Evolutionary conservation across 2,329 filamentous ascomycete genomes (phyloP), one percentile per base, ranked within the genome.

Genomic region (Aspergillus niger): DNA sequence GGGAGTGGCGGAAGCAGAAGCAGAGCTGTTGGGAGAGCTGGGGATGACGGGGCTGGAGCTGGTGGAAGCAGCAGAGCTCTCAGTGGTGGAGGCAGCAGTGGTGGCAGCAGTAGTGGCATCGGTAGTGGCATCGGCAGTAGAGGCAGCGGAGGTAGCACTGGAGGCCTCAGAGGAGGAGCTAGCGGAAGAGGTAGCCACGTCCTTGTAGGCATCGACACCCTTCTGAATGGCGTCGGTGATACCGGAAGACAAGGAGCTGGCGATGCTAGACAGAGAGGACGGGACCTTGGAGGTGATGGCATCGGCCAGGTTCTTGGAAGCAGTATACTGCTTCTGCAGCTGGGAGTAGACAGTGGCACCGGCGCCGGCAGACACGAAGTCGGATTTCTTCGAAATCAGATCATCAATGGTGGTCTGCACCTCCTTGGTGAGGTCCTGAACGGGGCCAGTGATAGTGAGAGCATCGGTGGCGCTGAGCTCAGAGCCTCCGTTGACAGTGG

Each of bases 231-330:
- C 70, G 26, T 61, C 61, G 63, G 68, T 68, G 62, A 76, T 71
- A 56, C 72, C 72, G 24, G 67, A 50, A 36, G 70, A 60, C 57
- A 75, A 72, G 7, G 64, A 15, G 17, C 52, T 26, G 48, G 73
- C 72, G 51, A 74, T 60, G 15, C 61, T 56, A 10, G 61, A 17
- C 8, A 74, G 64, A 17, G 58, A 59, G 2, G 58, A 28, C 43
- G 73, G 72, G 26, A 74, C 71, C 71, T 76, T 76, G 63, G 56
- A 49, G 57, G 63, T 63, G 59, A 76, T 70, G 63, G 71, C 70
- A 10, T 63, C 50, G 47, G 67, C 53, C 22, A 76, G 71, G 52
- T 48, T 54, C 44, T 64, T 48, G 58, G 72, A 65, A 49, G 69
- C 73, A 30, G 58, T 49, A 57, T 71, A 62, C 62, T 75, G 72